Evolutionary conservation across 1,139 yeast species (phyloP).

Genomic region (Geotrichum siamense): DNA sequence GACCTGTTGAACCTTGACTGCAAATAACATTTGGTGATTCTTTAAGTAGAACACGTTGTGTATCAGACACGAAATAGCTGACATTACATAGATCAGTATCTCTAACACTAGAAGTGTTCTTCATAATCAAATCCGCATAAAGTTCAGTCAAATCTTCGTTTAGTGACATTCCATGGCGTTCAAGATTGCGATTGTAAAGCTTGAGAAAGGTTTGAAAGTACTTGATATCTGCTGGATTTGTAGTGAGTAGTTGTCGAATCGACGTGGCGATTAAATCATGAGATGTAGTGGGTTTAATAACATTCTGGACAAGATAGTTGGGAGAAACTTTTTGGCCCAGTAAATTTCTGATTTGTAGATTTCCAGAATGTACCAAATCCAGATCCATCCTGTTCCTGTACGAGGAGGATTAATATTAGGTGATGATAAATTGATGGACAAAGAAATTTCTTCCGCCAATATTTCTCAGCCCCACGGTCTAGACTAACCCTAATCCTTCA

Average conservation of each 20-base stretch:
- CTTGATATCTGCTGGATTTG: background rate
- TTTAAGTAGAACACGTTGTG: background rate
- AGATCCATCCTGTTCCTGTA: too few species aligned
- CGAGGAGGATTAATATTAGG: too few species aligned
- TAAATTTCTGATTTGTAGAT: background rate
- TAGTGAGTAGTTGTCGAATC: background rate
- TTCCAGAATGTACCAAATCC: too few species aligned
- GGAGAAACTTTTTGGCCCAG: slow-evolving; percentile 11
- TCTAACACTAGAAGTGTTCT: background rate
- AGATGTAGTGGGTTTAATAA: background rate
- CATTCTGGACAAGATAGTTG: slow-evolving; percentile 4
- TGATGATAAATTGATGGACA: too few species aligned
- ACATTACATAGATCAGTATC: slow-evolving; percentile 3
- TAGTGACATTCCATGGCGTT: background rate
- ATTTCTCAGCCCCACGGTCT: too few species aligned
- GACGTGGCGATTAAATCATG: background rate
- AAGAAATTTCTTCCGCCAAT: too few species aligned
- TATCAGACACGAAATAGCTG: background rate
- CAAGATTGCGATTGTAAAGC: slow-evolving; percentile 11
- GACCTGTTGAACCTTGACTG: slow-evolving; percentile 77
- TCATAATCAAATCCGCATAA: slow-evolving; percentile 11
- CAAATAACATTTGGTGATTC: slow-evolving; percentile 63
- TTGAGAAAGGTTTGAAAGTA: slow-evolving; percentile 13
- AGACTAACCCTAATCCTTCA: slow-evolving; percentile 1
- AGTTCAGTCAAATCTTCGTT: slow-evolving; percentile 9